These are phyloP conservation scores for Metschnikowia reukaufii DNA, from an alignment of 805 yeast genomes.

Conservation along the genomic window DNA sequence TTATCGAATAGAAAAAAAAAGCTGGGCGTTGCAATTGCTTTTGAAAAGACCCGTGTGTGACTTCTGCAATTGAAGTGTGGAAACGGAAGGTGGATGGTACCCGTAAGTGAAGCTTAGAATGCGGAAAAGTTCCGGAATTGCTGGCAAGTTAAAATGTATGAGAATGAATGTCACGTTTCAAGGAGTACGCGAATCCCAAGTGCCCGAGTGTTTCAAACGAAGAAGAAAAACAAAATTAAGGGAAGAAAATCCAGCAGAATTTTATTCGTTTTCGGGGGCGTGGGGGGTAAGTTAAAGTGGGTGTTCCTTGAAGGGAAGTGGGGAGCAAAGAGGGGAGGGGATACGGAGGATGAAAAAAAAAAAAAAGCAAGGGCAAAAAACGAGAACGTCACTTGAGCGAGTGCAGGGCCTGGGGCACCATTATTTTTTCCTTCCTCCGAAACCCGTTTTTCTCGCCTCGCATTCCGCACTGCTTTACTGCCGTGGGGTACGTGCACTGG, in stretches of 20 bases:
- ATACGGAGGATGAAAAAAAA: constrained; percentile 1
- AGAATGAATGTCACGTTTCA: constrained; percentile 7
- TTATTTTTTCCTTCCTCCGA: not conserved
- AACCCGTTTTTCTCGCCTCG: not conserved
- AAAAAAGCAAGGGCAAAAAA: constrained; percentile 9
- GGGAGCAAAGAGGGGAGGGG: constrained; percentile 9
- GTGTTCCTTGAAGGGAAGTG: constrained; percentile 7
- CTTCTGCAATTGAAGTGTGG: not conserved
- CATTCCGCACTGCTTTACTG: constrained; percentile 2
- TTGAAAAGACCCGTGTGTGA: not conserved
- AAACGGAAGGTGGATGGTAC: not conserved
- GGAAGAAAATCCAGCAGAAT: not conserved
- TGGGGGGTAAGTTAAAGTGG: constrained; percentile 8
- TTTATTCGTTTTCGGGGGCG: constrained; percentile 1
- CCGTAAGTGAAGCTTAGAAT: not conserved
- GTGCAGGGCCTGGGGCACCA: constrained; percentile 10
- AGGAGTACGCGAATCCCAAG: not conserved
- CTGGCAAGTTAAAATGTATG: not conserved
- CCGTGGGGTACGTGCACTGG: constrained; percentile 8
- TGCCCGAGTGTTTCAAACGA: constrained; percentile 1
- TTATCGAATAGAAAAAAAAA: not conserved
- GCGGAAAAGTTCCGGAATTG: not conserved
- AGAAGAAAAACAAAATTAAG: not conserved
- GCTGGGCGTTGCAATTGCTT: not conserved
- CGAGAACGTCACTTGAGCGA: not conserved